Conservation (phyloP, 139 green algal species). For the Trebouxia sp. region DNA sequence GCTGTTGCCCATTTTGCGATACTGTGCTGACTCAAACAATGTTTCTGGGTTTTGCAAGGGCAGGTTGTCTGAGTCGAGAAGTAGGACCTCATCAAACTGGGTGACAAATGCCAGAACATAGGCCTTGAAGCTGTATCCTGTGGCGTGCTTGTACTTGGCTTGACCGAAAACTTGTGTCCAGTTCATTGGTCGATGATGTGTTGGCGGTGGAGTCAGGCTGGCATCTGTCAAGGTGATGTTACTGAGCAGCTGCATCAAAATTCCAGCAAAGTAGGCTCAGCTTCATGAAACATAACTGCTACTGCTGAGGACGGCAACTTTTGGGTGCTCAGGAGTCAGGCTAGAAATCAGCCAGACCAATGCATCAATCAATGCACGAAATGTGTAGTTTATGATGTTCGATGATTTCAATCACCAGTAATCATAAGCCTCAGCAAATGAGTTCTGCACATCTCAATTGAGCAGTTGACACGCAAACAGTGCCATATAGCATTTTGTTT, state of each 20-base stretch:
- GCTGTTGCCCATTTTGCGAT: background rate
- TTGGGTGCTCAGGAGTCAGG: too few relatives aligned
- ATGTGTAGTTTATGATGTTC: too few relatives aligned
- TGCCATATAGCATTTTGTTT: too few relatives aligned
- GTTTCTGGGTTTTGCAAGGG: constrained; percentile 10
- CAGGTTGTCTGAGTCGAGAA: constrained; percentile 26
- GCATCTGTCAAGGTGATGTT: background rate
- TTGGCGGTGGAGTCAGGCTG: background rate
- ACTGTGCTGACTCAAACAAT: background rate
- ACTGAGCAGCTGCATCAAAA: background rate
- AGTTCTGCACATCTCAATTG: too few relatives aligned
- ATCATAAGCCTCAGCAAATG: too few relatives aligned
- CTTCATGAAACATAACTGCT: too few relatives aligned
- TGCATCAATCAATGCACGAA: too few relatives aligned
- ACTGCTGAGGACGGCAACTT: too few relatives aligned
- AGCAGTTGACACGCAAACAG: too few relatives aligned
- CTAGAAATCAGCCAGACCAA: too few relatives aligned
- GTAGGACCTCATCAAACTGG: constrained; percentile 24
- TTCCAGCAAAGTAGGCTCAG: too few relatives aligned
- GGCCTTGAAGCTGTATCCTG: constrained; percentile 14
- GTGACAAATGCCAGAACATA: constrained; percentile 11
- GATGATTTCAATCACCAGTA: too few relatives aligned
- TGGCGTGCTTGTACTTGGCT: background rate
- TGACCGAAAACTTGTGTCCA: background rate
- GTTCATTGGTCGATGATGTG: constrained; percentile 17